phyloP scores from a whole-genome alignment of 2,329 filamentous ascomycete species.

The Aaosphaeria pasadenensis region DNA sequence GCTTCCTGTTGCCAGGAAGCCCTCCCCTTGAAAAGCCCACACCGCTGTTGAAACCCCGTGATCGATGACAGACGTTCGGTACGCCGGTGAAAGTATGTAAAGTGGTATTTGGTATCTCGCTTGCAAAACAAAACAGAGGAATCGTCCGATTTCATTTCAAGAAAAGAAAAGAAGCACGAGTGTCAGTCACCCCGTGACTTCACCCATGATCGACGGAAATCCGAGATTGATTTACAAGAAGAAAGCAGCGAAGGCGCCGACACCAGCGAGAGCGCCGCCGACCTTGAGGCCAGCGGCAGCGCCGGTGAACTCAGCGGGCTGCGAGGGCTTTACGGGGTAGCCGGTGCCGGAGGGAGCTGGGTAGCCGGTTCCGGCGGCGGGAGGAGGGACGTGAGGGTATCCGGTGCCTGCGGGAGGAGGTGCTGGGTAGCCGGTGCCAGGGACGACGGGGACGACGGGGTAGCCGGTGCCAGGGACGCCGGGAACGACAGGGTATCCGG shows the following conservation, averaged over 20 bases:
- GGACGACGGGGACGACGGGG: slow-evolving; percentile 5
- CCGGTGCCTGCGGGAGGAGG: slow-evolving; percentile 17
- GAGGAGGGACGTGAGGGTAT: slow-evolving; percentile 19
- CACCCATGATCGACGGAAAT: too few relatives aligned
- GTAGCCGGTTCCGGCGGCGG: background rate
- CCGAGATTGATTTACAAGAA: slow-evolving; percentile 5
- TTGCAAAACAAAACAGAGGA: too few relatives aligned
- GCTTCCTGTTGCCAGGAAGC: too few relatives aligned
- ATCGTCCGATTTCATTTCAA: too few relatives aligned
- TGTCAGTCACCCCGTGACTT: too few relatives aligned
- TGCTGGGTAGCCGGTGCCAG: slow-evolving; percentile 4
- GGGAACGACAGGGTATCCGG: slow-evolving; percentile 14
- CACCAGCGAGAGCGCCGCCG: slow-evolving; percentile 3
- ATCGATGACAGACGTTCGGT: too few relatives aligned
- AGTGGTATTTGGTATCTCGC: too few relatives aligned
- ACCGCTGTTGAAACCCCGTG: too few relatives aligned
- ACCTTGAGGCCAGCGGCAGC: slow-evolving; percentile 5
- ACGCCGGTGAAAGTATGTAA: too few relatives aligned
- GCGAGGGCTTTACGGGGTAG: slow-evolving; percentile 11
- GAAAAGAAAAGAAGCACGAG: too few relatives aligned
- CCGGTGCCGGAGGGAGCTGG: slow-evolving; percentile 5
- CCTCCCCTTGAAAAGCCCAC: too few relatives aligned
- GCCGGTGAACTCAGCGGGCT: slow-evolving; percentile 8
- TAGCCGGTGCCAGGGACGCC: slow-evolving; percentile 25
- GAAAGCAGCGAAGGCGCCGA: slow-evolving; percentile 4